phyloP scores from a whole-genome alignment of 176 grass and related monocot species.

The Ensete glaucum region DNA sequence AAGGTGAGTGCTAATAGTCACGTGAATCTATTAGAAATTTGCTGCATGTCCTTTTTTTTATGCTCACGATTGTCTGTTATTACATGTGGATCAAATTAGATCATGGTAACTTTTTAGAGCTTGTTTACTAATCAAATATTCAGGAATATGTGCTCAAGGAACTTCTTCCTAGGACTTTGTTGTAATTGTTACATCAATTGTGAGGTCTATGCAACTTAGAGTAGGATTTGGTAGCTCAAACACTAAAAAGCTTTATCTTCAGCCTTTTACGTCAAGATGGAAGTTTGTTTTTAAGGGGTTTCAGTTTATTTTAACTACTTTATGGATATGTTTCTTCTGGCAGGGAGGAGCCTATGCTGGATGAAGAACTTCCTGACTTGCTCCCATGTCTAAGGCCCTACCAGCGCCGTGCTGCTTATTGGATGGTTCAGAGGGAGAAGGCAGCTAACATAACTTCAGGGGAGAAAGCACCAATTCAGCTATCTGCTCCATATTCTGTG shows the following conservation, averaged over 20 bases:
- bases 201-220: background rate
- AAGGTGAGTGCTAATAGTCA: constrained; percentile 20
- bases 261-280: background rate
- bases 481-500: constrained; percentile 66
- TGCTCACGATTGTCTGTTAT: background rate
- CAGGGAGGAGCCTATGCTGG: constrained; percentile 38
- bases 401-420: constrained; percentile 83
- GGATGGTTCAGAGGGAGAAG: constrained; percentile 91
- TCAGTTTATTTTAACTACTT: constrained; percentile 19
- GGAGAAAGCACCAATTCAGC: constrained; percentile 21
- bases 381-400: constrained; percentile 80
- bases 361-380: constrained; percentile 57
- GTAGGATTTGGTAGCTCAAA: background rate
- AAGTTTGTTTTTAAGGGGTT: constrained; percentile 4
- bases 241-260: background rate
- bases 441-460: constrained; percentile 14
- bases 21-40: background rate
- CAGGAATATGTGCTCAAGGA: background rate
- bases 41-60: background rate
- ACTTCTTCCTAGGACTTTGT: background rate
- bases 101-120: background rate
- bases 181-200: background rate
- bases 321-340: constrained; percentile 21
- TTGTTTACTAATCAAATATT: background rate
- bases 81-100: background rate